A percentile compares a stretch with the other conserved stretches of the same genome.
Conservation (phyloP, 164 flowering plant species). For the Tinospora cordifolia region DNA sequence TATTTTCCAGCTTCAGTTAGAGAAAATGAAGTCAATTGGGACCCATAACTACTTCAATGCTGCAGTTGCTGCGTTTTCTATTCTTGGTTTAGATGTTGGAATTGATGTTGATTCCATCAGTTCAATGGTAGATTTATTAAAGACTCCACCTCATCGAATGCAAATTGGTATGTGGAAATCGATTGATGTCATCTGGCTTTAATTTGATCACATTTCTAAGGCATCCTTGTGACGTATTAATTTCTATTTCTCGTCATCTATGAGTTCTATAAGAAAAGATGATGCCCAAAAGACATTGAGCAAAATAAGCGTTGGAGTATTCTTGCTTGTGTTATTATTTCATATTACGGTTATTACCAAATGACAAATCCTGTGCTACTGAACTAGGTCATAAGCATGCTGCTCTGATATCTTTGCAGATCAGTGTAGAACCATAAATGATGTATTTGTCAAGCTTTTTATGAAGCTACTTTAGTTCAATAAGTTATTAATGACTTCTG, state of each 20-base stretch:
- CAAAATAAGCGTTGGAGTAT: neutral
- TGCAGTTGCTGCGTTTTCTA: slow-evolving; percentile 39
- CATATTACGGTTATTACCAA: no score
- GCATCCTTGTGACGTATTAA: neutral
- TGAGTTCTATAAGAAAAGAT: neutral
- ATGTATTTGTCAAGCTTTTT: no score
- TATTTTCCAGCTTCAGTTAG: slow-evolving; percentile 22
- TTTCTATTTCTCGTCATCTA: neutral
- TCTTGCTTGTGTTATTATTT: neutral
- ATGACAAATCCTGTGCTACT: neutral
- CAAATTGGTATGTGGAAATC: slow-evolving; percentile 27
- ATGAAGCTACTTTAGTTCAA: no score
- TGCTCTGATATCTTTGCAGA: neutral
- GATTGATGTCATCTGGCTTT: neutral
- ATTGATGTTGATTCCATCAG: slow-evolving; percentile 24
- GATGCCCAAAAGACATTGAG: neutral
- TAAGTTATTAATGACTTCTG: no score
- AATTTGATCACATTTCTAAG: neutral
- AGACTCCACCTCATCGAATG: slow-evolving; percentile 36
- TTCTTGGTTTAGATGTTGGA: slow-evolving; percentile 32
- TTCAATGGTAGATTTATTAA: slow-evolving; percentile 24
- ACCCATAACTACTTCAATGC: slow-evolving; percentile 37
- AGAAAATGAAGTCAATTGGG: slow-evolving; percentile 27
- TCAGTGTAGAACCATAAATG: neutral
- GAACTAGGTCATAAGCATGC: neutral